Base-by-base conservation (phyloP, 768 basidiomycete genomes). In the Xerocomellus chrysenteron region DNA sequence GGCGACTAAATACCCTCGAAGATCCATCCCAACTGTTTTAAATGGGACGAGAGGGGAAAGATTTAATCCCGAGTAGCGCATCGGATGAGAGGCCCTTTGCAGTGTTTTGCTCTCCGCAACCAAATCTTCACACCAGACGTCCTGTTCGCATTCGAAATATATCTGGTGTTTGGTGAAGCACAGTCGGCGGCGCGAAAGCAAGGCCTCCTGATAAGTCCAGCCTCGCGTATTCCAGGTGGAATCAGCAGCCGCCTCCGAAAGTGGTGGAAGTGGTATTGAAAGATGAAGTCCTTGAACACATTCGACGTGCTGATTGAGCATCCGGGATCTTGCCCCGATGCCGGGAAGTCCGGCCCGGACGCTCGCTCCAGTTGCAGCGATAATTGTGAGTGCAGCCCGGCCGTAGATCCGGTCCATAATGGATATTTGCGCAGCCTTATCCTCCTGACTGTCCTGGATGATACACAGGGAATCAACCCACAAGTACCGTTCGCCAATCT, bases 401-500 rank as follows among this genome's bases (percentile, higher is more conserved):
- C 65, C 47, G 30, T 64, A 67, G 14, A 67, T n/a, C 12, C 26
- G 45, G 24, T 64, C 61, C 67, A 67, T 67, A 11, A 56, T 16
- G 21, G 52, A 24, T 26, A 68, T 52, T 43, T 68, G 65, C 8
- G 5, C 26, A 14, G 14, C 32, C 54, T 64, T 66, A 17, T 68
- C 66, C 8, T 56, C 55, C 8, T n/a, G 21, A 14, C 46, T 59
- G 47, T 67, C 67, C 37, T 68, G 68, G 33, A 57, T 51, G 53
- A 69, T 63, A 21, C 67, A 68, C 10, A 68, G 42, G 2, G 59
- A 56, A 37, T 69, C 67, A 5, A 70, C 30, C 67, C 67, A 68
- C 12, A 68, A 9, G 36, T 67, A 68, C 17, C 52, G 67, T 56
- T 62, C 57, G 8, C 66, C 61, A 11, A 69, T 37, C 13, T 42